Conservation (phyloP, 306 rosid genomes). For the Sphenostylis stenocarpa region DNA sequence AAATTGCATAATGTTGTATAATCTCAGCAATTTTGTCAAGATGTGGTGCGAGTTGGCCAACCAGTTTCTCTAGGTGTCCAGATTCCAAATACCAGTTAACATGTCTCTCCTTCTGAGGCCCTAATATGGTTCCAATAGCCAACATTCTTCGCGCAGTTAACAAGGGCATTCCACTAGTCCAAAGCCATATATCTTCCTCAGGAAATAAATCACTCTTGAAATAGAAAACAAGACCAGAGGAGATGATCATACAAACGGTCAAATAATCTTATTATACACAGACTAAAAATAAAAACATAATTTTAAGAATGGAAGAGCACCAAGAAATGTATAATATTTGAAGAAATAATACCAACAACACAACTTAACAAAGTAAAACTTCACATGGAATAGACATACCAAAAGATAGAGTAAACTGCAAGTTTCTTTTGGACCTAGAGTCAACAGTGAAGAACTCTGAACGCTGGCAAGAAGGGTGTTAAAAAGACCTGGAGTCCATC, state of each 20-base stretch:
- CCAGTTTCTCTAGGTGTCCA: slow-evolving; percentile 72
- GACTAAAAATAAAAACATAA: background rate
- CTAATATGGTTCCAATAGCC: slow-evolving; percentile 80
- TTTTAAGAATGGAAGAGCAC: background rate
- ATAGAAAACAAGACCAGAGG: slow-evolving; percentile 25
- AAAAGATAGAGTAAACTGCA: slow-evolving; percentile 91
- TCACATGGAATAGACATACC: slow-evolving; percentile 56
- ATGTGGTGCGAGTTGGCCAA: slow-evolving; percentile 69
- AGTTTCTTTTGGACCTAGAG: slow-evolving; percentile 96
- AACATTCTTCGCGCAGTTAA: slow-evolving; percentile 79
- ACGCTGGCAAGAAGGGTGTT: slow-evolving; percentile 77
- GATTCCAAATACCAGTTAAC: slow-evolving; percentile 92
- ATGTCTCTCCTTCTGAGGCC: slow-evolving; percentile 74
- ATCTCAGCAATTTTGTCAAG: slow-evolving; percentile 81
- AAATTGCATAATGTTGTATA: slow-evolving; percentile 86
- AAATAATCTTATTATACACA: slow-evolving; percentile 23
- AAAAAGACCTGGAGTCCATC: slow-evolving; percentile 97
- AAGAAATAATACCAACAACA: slow-evolving; percentile 4
- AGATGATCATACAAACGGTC: slow-evolving; percentile 28
- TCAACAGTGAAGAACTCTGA: slow-evolving; percentile 70
- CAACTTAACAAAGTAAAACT: background rate
- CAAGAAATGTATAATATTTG: background rate
- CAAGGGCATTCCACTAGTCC: slow-evolving; percentile 93
- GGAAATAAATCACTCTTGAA: slow-evolving; percentile 93
- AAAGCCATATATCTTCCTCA: slow-evolving; percentile 86